Percentiles rank a stretch among this genome's conserved stretches.
Conservation (phyloP, 1,139 yeast genomes). For the Pichia sp. region DNA sequence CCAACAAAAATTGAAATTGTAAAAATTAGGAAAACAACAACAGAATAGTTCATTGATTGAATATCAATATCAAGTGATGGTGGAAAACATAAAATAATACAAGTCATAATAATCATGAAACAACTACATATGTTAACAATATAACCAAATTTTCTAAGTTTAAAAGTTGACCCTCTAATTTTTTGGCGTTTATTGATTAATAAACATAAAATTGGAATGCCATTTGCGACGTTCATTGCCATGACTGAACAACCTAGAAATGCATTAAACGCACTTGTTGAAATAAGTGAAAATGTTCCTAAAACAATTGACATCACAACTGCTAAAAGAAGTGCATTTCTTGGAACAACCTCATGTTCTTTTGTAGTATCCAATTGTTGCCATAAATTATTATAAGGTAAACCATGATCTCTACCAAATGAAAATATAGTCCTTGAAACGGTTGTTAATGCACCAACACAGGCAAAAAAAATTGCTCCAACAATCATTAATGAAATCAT, state of each 20-base stretch:
- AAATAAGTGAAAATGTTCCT: conserved; percentile 60
- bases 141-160: conserved; percentile 62
- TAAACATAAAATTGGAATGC: conserved; percentile 63
- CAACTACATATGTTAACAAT: conserved; percentile 54
- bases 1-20: conserved; percentile 43
- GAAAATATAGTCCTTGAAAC: conserved; percentile 85
- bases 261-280: conserved; percentile 74
- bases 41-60: conserved; percentile 67
- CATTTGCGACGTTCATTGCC: conserved; percentile 68
- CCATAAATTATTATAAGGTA: conserved; percentile 66
- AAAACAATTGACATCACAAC: conserved; percentile 56
- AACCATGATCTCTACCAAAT: conserved; percentile 82
- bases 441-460: conserved; percentile 75
- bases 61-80: conserved; percentile 62
- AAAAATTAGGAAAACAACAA: conserved; percentile 51
- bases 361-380: conserved; percentile 50
- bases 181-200: conserved; percentile 56
- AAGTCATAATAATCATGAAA: conserved; percentile 54
- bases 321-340: conserved; percentile 65
- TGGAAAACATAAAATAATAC: conserved; percentile 65
- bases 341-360: conserved; percentile 58
- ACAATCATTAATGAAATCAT: conserved; percentile 59
- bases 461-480: conserved; percentile 70
- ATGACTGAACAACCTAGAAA: conserved; percentile 84
- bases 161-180: conserved; percentile 65